phyloP scores from a whole-genome alignment of 345 rosid genomes.

The Raphanus raphanistrum region DNA sequence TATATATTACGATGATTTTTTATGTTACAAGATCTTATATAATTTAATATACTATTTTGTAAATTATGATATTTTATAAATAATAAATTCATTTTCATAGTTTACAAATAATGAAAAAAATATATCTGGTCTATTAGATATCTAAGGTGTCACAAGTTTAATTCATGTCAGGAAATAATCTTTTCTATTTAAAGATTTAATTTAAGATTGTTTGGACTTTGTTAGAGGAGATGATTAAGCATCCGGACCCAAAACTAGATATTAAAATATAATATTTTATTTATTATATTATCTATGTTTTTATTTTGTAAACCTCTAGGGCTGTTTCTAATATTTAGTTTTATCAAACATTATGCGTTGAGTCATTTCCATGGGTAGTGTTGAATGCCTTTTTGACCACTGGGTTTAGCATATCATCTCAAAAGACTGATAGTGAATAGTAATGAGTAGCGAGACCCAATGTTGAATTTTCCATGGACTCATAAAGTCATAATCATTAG shows the following conservation, averaged over 20 bases:
- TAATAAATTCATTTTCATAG: not conserved
- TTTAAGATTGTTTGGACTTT: too few species aligned
- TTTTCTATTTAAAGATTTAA: not conserved
- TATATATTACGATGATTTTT: not conserved
- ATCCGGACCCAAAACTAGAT: not conserved
- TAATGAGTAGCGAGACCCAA: not conserved
- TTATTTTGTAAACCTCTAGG: not conserved
- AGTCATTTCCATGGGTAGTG: not conserved
- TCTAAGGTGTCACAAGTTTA: not conserved
- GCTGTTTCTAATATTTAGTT: not conserved
- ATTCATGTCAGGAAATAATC: not conserved
- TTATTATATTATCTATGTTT: too few species aligned
- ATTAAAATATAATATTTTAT: too few species aligned
- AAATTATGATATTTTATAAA: not conserved
- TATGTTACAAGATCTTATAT: not conserved
- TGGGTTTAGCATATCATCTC: not conserved
- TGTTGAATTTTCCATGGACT: constrained; percentile 18
- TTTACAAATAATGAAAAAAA: not conserved
- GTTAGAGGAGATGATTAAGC: not conserved
- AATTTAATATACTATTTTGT: not conserved
- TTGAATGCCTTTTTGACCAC: not conserved
- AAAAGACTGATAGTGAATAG: not conserved
- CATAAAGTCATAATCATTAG: constrained; percentile 7
- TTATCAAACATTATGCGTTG: not conserved
- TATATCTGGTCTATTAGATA: too few species aligned